Conservation (phyloP, 2,329 filamentous ascomycete species). For the Microcyclosporella mali region DNA sequence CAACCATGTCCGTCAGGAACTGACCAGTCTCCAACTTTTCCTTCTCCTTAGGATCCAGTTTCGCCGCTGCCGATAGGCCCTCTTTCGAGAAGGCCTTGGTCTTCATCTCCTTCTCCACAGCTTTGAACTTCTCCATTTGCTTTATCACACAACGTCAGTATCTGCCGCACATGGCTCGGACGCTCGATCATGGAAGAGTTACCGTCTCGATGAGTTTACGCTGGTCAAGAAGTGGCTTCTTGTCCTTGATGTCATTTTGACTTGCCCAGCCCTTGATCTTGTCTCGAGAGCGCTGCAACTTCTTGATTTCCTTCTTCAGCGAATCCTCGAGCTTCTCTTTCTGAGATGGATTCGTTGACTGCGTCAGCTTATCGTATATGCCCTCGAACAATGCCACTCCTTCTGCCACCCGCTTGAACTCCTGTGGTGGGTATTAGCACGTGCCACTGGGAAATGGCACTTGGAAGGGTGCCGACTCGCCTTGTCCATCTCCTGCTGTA, state of each 20-base stretch:
- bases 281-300: slow-evolving; percentile 91
- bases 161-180: slow-evolving; percentile 1
- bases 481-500: slow-evolving; percentile 97
- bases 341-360: slow-evolving; percentile 85
- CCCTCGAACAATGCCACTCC: slow-evolving; percentile 86
- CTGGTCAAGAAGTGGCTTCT: slow-evolving; percentile 87
- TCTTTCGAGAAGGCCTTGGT: slow-evolving; percentile 99
- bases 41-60: slow-evolving; percentile 95
- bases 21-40: slow-evolving; percentile 84
- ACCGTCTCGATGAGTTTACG: slow-evolving; percentile 97
- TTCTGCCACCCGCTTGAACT: slow-evolving; percentile 93
- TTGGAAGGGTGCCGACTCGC: slow-evolving; percentile 40
- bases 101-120: slow-evolving; percentile 99
- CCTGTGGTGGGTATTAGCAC: slow-evolving; percentile 19
- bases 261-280: slow-evolving; percentile 99
- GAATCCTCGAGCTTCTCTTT: slow-evolving; percentile 98
- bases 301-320: slow-evolving; percentile 99
- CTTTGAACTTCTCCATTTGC: slow-evolving; percentile 99
- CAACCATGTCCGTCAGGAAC: slow-evolving; percentile 79
- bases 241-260: slow-evolving; percentile 99
- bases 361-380: slow-evolving; percentile 97
- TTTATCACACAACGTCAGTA: slow-evolving; percentile 33
- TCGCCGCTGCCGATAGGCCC: slow-evolving; percentile 81
- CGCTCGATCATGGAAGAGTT: slow-evolving; percentile 29
- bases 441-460: neutral